Evolutionary conservation across 2,329 filamentous ascomycete genomes (phyloP).

Genomic region (Claviceps sp.): DNA sequence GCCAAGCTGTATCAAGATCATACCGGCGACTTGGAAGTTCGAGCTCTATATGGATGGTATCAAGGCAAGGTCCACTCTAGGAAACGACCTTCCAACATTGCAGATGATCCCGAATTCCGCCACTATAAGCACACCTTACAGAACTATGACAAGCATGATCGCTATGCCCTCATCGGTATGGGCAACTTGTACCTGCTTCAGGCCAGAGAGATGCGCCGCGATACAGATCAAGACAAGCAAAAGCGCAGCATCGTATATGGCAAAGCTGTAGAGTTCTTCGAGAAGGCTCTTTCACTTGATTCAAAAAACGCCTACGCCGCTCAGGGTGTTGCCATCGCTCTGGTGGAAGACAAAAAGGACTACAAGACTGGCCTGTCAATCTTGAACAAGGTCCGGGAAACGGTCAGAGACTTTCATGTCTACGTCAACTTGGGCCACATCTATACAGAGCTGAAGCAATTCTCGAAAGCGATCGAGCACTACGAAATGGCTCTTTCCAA

Average conservation of each 20-base stretch:
- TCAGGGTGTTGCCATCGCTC: constrained; percentile 85
- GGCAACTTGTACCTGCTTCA: constrained; percentile 80
- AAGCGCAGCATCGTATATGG: constrained; percentile 78
- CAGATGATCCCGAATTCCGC: constrained; percentile 80
- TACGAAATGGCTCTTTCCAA: constrained; percentile 78
- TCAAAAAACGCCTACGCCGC: constrained; percentile 92
- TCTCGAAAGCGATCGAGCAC: constrained; percentile 80
- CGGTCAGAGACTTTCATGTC: constrained; percentile 74
- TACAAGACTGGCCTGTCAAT: constrained; percentile 70
- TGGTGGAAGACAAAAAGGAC: constrained; percentile 91
- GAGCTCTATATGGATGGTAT: constrained; percentile 91
- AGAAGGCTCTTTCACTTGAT: constrained; percentile 92
- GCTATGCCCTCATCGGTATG: constrained; percentile 95
- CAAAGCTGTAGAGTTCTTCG: constrained; percentile 94
- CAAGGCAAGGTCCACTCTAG: constrained; percentile 68
- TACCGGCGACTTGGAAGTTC: constrained; percentile 76
- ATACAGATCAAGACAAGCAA: constrained; percentile 79
- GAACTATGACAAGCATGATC: constrained; percentile 90
- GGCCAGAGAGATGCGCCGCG: constrained; percentile 87
- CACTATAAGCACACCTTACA: constrained; percentile 96
- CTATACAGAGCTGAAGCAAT: constrained; percentile 82
- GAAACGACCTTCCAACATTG: constrained; percentile 66
- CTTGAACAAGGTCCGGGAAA: constrained; percentile 82
- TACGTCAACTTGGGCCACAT: constrained; percentile 90
- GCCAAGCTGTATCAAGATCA: constrained; percentile 76